phyloP scores from a whole-genome alignment of 108 stramenopile species.

The Cylindrotheca fusiformis region DNA sequence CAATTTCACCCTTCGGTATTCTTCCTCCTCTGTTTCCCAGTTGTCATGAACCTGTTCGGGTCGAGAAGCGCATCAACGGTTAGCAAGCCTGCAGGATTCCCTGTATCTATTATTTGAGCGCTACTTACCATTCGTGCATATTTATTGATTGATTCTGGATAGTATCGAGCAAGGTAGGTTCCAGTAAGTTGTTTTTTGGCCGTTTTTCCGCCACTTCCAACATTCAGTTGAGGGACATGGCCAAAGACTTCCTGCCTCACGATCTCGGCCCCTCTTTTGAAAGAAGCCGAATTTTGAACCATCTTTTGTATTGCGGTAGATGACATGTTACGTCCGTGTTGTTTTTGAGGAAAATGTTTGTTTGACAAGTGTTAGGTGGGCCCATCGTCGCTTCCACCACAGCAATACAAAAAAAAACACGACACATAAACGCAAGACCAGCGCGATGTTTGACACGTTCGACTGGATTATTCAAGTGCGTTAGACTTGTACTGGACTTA shows the following conservation, averaged over 20 bases:
- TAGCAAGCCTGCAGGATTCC: neutral
- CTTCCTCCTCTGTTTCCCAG: constrained; percentile 68
- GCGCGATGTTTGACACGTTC: no score
- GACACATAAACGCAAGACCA: no score
- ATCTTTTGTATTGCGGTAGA: constrained; percentile 12
- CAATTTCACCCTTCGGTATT: constrained; percentile 62
- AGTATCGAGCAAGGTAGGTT: constrained; percentile 66
- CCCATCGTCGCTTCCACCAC: no score
- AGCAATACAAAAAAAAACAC: no score
- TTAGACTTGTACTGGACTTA: no score
- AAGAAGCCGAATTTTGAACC: constrained; percentile 16
- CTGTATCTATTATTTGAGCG: neutral
- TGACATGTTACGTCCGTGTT: no score
- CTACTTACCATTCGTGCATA: constrained; percentile 66
- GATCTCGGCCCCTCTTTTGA: constrained; percentile 29
- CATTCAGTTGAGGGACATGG: constrained; percentile 60
- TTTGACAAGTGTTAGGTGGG: no score
- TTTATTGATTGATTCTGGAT: constrained; percentile 69
- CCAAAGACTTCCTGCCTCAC: constrained; percentile 71
- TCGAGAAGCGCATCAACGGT: neutral
- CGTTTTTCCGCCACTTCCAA: constrained; percentile 49
- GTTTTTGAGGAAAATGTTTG: no score
- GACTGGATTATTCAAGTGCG: no score
- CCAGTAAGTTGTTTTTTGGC: constrained; percentile 65
- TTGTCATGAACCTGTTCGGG: constrained; percentile 31